Evolutionary conservation across 1,284 basidiomycete species (phyloP).

Genomic region (Apiotrichum mycotoxinovorans): DNA sequence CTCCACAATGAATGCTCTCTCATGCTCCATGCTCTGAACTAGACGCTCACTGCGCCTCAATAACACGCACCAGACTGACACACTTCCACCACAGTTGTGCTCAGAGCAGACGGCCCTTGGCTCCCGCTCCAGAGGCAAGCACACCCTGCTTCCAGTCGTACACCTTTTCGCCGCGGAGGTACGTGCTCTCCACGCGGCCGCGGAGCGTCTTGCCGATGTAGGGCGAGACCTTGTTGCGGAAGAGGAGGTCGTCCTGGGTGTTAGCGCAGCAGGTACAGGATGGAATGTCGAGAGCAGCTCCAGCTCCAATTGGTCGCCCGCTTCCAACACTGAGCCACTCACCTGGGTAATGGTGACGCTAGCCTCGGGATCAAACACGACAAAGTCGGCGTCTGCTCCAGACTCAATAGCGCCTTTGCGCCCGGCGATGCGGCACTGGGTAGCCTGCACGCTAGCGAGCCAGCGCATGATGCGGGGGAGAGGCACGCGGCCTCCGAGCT

Average conservation of each 20-base stretch:
- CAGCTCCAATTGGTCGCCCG: no score
- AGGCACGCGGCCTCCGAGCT: slow-evolving; percentile 57
- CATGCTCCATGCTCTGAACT: no score
- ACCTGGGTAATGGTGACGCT: slow-evolving; percentile 59
- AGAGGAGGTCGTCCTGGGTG: slow-evolving; percentile 63
- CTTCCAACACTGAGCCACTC: slow-evolving; percentile 34
- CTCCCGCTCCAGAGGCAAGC: neutral
- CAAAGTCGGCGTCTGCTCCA: slow-evolving; percentile 78
- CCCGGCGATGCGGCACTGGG: slow-evolving; percentile 66
- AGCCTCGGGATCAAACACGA: slow-evolving; percentile 73
- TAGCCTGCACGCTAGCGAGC: slow-evolving; percentile 67
- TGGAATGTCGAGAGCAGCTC: slow-evolving; percentile 36
- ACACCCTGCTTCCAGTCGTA: slow-evolving; percentile 54
- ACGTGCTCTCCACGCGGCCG: slow-evolving; percentile 72
- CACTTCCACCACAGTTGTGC: no score
- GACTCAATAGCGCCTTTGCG: slow-evolving; percentile 67
- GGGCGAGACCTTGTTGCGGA: slow-evolving; percentile 89
- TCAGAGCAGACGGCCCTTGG: neutral
- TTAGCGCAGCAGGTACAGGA: neutral
- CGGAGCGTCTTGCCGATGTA: slow-evolving; percentile 69
- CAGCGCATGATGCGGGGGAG: slow-evolving; percentile 68
- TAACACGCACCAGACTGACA: no score
- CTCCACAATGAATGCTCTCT: no score
- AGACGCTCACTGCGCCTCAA: no score
- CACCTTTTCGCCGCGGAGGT: slow-evolving; percentile 65